Evolutionary conservation across 495 filamentous ascomycete genomes (phyloP), one percentile per base, ranked within the genome.

Genomic region (Saxispiralis lemnorum): DNA sequence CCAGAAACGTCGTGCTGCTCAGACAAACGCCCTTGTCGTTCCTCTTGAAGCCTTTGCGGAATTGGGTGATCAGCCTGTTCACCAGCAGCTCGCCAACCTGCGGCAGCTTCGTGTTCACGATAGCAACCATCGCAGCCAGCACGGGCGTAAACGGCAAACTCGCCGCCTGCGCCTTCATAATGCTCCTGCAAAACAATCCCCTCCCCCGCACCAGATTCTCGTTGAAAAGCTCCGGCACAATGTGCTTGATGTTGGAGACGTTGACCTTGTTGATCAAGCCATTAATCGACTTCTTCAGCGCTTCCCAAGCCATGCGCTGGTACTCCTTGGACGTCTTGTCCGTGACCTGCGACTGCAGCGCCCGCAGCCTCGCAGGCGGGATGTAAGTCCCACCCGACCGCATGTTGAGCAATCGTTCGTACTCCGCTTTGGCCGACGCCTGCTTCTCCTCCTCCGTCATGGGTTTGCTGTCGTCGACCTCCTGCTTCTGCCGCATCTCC

Each of bases 261-360:
- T 95, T 99, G 64, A 94, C 78, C 61, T 99, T 99, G 67, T 99
- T 99, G 65, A 96, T 88, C 21, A 99, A 64, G 54, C 89, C 89
- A 57, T 99, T 95, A 66, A 99, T 93, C 15, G 81, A 87, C 67
- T 99, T 99, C 66, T 99, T 99, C 56, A 96, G 60, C 9, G 89
- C 88, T 59, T 96, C 92, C 92, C 92, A 96, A 1, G 88, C 86
- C 83, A 99, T 89, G 39, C 92, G 81, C 67, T 99, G 89, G 59
- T 93, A 99, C 61, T 99, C 92, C 62, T 93, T 92, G 60, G 78
- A 89, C 35, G 63, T 75, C 67, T 92, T 93, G 61, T 99, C 89
- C 39, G 88, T 96, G 59, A 99, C 92, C 60, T 92, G 82, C 30
- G 88, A 82, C 61, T 99, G 89, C 45, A 99, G 69, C 11, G 89